Conservation (phyloP, 352 stramenopile species). For the Globisporangium radiosum region DNA sequence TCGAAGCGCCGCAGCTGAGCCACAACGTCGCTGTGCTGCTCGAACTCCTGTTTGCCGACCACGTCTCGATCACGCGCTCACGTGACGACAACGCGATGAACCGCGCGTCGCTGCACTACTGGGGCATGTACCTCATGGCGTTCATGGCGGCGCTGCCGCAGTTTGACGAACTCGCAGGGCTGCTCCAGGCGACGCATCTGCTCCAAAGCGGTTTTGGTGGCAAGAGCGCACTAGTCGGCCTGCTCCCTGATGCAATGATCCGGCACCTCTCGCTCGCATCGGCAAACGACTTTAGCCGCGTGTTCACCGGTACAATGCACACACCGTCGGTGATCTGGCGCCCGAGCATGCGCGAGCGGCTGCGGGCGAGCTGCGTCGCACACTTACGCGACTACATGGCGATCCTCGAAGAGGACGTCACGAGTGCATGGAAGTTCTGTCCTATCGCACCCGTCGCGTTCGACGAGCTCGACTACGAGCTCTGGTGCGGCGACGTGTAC, state of each 20-base stretch:
- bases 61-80: slow-evolving; percentile 15
- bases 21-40: slow-evolving; percentile 53
- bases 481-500: slow-evolving; percentile 94
- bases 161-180: slow-evolving; percentile 48
- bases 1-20: slow-evolving; percentile 39
- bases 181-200: slow-evolving; percentile 67
- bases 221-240: slow-evolving; percentile 61
- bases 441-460: slow-evolving; percentile 91
- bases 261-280: slow-evolving; percentile 79
- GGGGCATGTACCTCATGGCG: slow-evolving; percentile 73
- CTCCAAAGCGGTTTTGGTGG: slow-evolving; percentile 44
- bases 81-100: slow-evolving; percentile 29
- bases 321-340: slow-evolving; percentile 94
- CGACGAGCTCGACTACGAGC: slow-evolving; percentile 82
- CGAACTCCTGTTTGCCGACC: slow-evolving; percentile 52
- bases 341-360: slow-evolving; percentile 84
- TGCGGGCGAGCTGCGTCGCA: slow-evolving; percentile 82
- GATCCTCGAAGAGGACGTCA: slow-evolving; percentile 84
- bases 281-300: slow-evolving; percentile 76
- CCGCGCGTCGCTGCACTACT: slow-evolving; percentile 38
- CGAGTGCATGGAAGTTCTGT: slow-evolving; percentile 85
- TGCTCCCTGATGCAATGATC: slow-evolving; percentile 91
- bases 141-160: slow-evolving; percentile 42
- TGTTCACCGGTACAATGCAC: slow-evolving; percentile 81
- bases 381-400: slow-evolving; percentile 92